Percentiles rank a stretch among this genome's conserved stretches.
Evolutionary conservation across 2,329 filamentous ascomycete genomes (phyloP).

Genomic region (Cladophialophora psammophila): DNA sequence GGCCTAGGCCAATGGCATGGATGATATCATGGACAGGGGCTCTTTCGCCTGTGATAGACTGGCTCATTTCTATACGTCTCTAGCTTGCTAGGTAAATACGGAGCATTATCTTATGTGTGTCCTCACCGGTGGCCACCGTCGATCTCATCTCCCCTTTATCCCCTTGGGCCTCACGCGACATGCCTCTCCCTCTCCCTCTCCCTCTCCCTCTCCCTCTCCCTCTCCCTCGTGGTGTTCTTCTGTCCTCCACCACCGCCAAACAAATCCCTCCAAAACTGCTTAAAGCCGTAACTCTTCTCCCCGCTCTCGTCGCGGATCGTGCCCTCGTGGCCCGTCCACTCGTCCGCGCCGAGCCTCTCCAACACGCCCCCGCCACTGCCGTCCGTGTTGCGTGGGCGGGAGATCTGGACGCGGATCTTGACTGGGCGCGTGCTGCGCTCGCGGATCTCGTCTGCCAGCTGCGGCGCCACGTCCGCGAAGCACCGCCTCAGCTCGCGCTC

Average conservation of each 20-base stretch:
- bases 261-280: conserved; percentile 87
- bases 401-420: conserved; percentile 47
- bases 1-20: too few relatives aligned
- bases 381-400: conserved; percentile 38
- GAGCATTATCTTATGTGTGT: too few relatives aligned
- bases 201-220: background rate
- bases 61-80: too few relatives aligned
- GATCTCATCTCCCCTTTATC: too few relatives aligned
- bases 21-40: too few relatives aligned
- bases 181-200: conserved; percentile 5
- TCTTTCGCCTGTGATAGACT: too few relatives aligned
- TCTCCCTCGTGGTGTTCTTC: too few relatives aligned
- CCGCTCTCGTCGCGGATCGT: conserved; percentile 75
- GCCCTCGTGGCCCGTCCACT: conserved; percentile 55
- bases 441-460: conserved; percentile 74
- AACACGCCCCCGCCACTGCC: conserved; percentile 63
- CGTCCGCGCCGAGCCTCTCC: conserved; percentile 62
- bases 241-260: conserved; percentile 50
- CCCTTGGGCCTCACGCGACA: background rate
- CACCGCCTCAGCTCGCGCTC: conserved; percentile 81
- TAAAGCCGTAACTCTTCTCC: conserved; percentile 79
- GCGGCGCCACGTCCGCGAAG: conserved; percentile 84
- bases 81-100: too few relatives aligned
- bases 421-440: conserved; percentile 65
- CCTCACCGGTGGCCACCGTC: too few relatives aligned